Conservation (phyloP, 495 filamentous ascomycete species). For the Hypoxylon lenormandii region DNA sequence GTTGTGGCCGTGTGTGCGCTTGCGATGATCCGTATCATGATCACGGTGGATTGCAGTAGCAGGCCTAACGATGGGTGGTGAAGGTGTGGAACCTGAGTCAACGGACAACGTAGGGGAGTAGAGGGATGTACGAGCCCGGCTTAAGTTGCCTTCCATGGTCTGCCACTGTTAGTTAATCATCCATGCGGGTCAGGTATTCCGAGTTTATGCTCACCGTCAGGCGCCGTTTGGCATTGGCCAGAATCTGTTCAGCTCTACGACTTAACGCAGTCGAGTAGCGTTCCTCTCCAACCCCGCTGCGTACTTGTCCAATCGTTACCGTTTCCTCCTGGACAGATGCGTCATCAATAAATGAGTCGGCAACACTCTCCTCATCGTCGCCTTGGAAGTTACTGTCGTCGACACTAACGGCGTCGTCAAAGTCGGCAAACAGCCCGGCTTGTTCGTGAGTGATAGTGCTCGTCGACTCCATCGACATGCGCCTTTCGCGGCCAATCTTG, state of each 20-base stretch:
- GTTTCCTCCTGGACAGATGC: constrained; percentile 40
- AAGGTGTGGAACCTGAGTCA: constrained; percentile 62
- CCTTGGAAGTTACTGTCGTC: constrained; percentile 70
- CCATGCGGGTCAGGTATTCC: background rate
- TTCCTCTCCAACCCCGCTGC: constrained; percentile 29
- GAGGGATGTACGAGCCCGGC: constrained; percentile 79
- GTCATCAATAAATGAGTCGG: constrained; percentile 62
- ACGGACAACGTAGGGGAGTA: constrained; percentile 70
- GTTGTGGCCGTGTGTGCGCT: constrained; percentile 50
- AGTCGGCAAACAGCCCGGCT: constrained; percentile 62
- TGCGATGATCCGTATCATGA: constrained; percentile 35
- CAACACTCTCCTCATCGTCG: constrained; percentile 70
- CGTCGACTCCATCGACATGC: constrained; percentile 60
- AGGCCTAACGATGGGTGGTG: constrained; percentile 55
- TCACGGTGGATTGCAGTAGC: constrained; percentile 50
- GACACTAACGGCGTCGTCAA: constrained; percentile 68
- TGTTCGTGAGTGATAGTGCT: constrained; percentile 65
- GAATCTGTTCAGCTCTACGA: constrained; percentile 83
- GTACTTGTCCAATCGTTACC: constrained; percentile 22
- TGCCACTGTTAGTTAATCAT: constrained; percentile 53
- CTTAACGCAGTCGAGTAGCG: constrained; percentile 78
- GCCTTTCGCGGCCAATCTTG: constrained; percentile 54
- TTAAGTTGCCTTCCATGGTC: constrained; percentile 93
- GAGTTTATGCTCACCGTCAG: constrained; percentile 73
- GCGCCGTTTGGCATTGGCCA: constrained; percentile 89